Evolutionary conservation across 257 asterid genomes (phyloP), one percentile per base, ranked within the genome.

Genomic region (Nicotiana attenuata): DNA sequence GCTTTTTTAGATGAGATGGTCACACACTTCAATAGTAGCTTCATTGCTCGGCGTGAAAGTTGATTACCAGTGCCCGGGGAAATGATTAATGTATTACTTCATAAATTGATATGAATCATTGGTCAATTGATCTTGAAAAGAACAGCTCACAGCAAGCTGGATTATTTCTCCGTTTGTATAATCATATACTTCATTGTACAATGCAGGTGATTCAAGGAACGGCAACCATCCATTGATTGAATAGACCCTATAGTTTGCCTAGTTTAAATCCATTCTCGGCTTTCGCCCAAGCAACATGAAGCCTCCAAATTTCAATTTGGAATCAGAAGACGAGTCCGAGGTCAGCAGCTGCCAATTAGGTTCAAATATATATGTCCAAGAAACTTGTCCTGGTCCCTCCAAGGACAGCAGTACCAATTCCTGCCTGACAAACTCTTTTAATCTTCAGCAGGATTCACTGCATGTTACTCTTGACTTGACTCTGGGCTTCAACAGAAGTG

Each of bases 291-390:
- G 73, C 77, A 81, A 11, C 81, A 92, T 90, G 95, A 91, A 89
- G 91, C 82, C 89, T 5, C 91, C 81, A 10, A 86, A 85, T 77
- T 69, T 89, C 83, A 86, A 87, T 87, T 73, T 89, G 5, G 97
- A 93, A 53, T 93, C 96, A 6, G 97, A 92, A 88, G 97, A 92
- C 19, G 97, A 92, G 79, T 91, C 97, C 0, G 99, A 92, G 78
- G 93, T 71, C 29, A 88, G 92, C 85, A 92, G 93, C 87, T 89
- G 93, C 91, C 96, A 89, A 77, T 88, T 91, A 6, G 92, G 90
- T 71, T 91, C 98, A 80, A 90, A 88, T 68, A 79, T 82, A 65
- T 89, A 93, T 60, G 22, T 86, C 81, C 94, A 89, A 84, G 92
- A 88, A 77, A 69, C 61, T 55, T 89, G 88, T 10, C 87, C 92